These are phyloP conservation scores for Fusarium oxysporum DNA, from an alignment of 2,329 filamentous ascomycete species.

Conservation along the genomic window DNA sequence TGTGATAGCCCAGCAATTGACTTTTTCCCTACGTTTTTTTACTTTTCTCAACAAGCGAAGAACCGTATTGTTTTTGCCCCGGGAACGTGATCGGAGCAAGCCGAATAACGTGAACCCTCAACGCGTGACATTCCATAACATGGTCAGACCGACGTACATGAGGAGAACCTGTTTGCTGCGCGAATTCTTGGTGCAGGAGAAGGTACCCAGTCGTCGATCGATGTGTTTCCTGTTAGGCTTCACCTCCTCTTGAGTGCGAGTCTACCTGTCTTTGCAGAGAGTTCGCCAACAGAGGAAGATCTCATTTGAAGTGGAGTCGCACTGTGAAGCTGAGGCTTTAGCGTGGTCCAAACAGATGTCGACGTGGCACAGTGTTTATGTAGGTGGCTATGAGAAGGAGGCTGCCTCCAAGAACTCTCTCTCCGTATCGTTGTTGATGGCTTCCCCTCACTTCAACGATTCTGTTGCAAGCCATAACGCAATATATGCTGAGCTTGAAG, in stretches of 20 bases:
- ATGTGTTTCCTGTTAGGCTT: slow-evolving; percentile 14
- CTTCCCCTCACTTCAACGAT: background rate
- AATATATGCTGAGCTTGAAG: background rate
- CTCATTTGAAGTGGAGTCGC: background rate
- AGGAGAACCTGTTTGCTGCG: slow-evolving; percentile 3
- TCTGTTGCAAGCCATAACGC: background rate
- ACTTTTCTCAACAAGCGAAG: background rate
- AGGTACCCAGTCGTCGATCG: slow-evolving; percentile 21
- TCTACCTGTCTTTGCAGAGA: background rate
- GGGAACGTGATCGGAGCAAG: slow-evolving; percentile 13
- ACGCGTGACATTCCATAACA: slow-evolving; percentile 15
- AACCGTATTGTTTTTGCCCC: background rate
- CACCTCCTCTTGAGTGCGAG: background rate
- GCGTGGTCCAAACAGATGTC: background rate
- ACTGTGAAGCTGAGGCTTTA: slow-evolving; percentile 26
- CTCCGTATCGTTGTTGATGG: background rate
- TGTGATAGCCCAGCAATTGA: slow-evolving; percentile 3
- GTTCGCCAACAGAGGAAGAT: background rate
- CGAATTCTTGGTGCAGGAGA: background rate
- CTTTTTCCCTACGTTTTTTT: background rate
- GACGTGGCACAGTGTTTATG: slow-evolving; percentile 30
- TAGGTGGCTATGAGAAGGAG: background rate
- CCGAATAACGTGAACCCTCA: slow-evolving; percentile 8
- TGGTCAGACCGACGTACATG: slow-evolving; percentile 18
- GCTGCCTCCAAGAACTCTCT: background rate